A percentile compares a stretch with the other conserved stretches of the same genome.
phyloP scores from a whole-genome alignment of 139 green algal species.

The Ettlia oleoabundans region DNA sequence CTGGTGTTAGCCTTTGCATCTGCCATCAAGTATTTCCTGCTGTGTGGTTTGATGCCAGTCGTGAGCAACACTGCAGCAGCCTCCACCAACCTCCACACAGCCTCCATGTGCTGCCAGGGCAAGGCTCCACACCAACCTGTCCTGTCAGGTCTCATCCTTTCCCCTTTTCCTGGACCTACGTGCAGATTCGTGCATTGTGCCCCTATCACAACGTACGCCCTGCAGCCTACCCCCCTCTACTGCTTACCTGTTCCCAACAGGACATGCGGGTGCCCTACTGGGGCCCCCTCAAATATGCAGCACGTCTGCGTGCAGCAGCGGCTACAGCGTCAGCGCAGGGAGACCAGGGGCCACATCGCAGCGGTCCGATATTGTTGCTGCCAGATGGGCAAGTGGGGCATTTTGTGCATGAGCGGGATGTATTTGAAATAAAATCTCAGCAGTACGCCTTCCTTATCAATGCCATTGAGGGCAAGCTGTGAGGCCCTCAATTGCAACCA shows the following conservation, averaged over 20 bases:
- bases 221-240: constrained; percentile 15
- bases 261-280: constrained; percentile 44
- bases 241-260: constrained; percentile 24
- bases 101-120: not conserved
- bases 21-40: too few relatives aligned
- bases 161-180: too few relatives aligned
- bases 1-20: too few relatives aligned
- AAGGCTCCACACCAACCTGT: not conserved
- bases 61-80: too few relatives aligned
- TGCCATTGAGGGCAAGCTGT: not conserved
- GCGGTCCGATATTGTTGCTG: constrained; percentile 24
- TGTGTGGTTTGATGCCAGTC: too few relatives aligned
- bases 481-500: too few relatives aligned
- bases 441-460: constrained; percentile 44
- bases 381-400: constrained; percentile 34
- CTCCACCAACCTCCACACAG: too few relatives aligned
- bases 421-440: constrained; percentile 1
- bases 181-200: constrained; percentile 11
- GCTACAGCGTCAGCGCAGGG: not conserved
- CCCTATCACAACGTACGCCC: constrained; percentile 28
- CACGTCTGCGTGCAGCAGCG: constrained; percentile 8
- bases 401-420: constrained; percentile 37
- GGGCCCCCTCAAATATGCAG: constrained; percentile 35
- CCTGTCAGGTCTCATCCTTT: not conserved
- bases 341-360: not conserved